phyloP scores from a whole-genome alignment of 2,329 filamentous ascomycete species.

The Trichoderma citrinoviride region DNA sequence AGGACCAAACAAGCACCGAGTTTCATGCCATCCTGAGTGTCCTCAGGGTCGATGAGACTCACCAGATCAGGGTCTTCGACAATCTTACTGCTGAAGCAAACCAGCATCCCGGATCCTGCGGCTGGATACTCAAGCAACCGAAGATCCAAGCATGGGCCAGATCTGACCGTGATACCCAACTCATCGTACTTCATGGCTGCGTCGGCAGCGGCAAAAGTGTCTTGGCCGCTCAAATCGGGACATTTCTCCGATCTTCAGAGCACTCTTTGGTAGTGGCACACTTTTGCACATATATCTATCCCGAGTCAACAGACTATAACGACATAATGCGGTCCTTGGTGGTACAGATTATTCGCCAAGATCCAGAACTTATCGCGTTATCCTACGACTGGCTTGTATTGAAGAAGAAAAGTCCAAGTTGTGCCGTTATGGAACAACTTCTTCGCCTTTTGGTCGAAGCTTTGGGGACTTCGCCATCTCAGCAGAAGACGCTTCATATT shows the following conservation, averaged over 20 bases:
- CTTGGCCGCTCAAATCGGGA: conserved; percentile 31
- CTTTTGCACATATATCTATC: conserved; percentile 36
- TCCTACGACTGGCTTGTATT: conserved; percentile 26
- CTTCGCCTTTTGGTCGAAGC: background rate
- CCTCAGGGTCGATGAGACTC: conserved; percentile 34
- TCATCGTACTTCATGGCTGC: conserved; percentile 36
- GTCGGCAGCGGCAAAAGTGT: conserved; percentile 41
- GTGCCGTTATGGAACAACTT: background rate
- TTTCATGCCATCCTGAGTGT: conserved; percentile 27
- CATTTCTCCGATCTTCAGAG: conserved; percentile 27
- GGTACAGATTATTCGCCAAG: conserved; percentile 30
- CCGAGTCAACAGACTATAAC: conserved; percentile 35
- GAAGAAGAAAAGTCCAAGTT: background rate
- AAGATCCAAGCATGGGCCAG: conserved; percentile 31
- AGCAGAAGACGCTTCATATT: background rate
- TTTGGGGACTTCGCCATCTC: background rate
- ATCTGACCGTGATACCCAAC: conserved; percentile 22
- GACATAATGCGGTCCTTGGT: conserved; percentile 34
- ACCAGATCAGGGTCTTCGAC: conserved; percentile 34
- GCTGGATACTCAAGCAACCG: conserved; percentile 34
- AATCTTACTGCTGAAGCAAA: conserved; percentile 26
- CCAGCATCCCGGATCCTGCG: conserved; percentile 34
- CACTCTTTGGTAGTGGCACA: conserved; percentile 30
- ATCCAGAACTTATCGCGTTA: conserved; percentile 28
- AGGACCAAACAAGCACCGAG: background rate